Percentiles rank a stretch among this genome's conserved stretches.
Conservation (phyloP, 768 basidiomycete species). For the Suillus variegatus region DNA sequence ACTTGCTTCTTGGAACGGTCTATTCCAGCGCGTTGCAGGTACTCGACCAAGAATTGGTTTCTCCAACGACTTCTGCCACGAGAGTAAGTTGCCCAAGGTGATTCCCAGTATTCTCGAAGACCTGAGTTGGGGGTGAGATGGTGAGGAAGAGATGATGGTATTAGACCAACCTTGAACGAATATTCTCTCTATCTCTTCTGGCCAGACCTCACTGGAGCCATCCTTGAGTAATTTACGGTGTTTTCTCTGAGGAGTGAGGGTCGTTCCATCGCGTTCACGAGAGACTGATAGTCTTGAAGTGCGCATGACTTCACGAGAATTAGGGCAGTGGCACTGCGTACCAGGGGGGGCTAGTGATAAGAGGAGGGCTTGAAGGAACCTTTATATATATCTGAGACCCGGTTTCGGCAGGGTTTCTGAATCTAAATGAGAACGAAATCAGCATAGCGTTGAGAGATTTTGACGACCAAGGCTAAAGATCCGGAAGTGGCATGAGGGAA, state of each 20-base stretch:
- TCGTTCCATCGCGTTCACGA: conserved; percentile 26
- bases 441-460: conserved; percentile 12
- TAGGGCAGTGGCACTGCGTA: background rate
- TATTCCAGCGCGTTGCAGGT: conserved; percentile 68
- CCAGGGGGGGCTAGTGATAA: conserved; percentile 3
- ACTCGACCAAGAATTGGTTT: conserved; percentile 85
- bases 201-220: conserved; percentile 79
- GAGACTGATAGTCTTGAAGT: conserved; percentile 21
- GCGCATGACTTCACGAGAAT: conserved; percentile 18
- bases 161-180: conserved; percentile 66
- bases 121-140: conserved; percentile 40
- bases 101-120: conserved; percentile 76
- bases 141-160: conserved; percentile 1
- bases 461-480: conserved; percentile 44
- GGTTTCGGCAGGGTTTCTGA: conserved; percentile 30
- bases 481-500: conserved; percentile 38
- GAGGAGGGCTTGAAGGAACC: conserved; percentile 19
- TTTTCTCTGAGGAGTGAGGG: conserved; percentile 71
- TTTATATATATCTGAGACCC: conserved; percentile 40
- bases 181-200: conserved; percentile 71
- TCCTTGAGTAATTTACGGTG: conserved; percentile 86
- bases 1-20: conserved; percentile 84
- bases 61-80: conserved; percentile 80
- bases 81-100: conserved; percentile 79
- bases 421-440: conserved; percentile 17